Evolutionary conservation across 371 early-diverging fungal species (phyloP).

Genomic region (Mortierella sp.): DNA sequence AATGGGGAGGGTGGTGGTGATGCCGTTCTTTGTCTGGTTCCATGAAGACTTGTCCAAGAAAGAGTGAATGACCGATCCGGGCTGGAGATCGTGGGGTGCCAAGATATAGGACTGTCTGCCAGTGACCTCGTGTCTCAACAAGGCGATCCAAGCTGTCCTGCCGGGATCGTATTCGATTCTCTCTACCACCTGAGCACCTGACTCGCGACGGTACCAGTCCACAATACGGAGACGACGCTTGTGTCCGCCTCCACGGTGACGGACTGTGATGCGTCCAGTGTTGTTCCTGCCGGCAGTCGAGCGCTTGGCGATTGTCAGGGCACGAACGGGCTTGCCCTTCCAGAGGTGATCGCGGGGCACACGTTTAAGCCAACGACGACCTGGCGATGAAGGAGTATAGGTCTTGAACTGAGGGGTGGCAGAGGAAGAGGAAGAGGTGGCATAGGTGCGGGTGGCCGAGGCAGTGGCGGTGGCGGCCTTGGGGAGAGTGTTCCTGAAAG

Average conservation of each 20-base stretch:
- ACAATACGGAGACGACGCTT: constrained; percentile 90
- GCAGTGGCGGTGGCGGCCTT: neutral
- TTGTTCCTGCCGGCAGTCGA: constrained; percentile 91
- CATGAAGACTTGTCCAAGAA: constrained; percentile 71
- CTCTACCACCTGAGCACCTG: constrained; percentile 87
- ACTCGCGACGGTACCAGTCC: constrained; percentile 85
- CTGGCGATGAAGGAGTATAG: constrained; percentile 92
- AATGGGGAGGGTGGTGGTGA: constrained; percentile 79
- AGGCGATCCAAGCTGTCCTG: constrained; percentile 92
- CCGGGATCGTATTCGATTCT: constrained; percentile 97
- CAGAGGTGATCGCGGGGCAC: constrained; percentile 92
- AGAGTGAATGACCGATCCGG: constrained; percentile 80
- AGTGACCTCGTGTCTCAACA: constrained; percentile 83
- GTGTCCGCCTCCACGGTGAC: constrained; percentile 97
- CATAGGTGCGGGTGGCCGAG: constrained; percentile 30
- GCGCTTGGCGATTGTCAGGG: constrained; percentile 87
- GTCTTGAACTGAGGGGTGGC: constrained; percentile 82
- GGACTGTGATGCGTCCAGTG: constrained; percentile 92
- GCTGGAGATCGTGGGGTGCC: constrained; percentile 82
- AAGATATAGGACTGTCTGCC: constrained; percentile 88
- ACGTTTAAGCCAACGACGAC: constrained; percentile 88
- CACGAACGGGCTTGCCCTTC: constrained; percentile 90
- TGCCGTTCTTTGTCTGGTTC: constrained; percentile 68
- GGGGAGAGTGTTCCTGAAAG: constrained; percentile 28
- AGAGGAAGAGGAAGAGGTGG: constrained; percentile 29